Base-by-base conservation (phyloP, 2,329 filamentous ascomycete genomes). In the Cyphellophora europaea region DNA sequence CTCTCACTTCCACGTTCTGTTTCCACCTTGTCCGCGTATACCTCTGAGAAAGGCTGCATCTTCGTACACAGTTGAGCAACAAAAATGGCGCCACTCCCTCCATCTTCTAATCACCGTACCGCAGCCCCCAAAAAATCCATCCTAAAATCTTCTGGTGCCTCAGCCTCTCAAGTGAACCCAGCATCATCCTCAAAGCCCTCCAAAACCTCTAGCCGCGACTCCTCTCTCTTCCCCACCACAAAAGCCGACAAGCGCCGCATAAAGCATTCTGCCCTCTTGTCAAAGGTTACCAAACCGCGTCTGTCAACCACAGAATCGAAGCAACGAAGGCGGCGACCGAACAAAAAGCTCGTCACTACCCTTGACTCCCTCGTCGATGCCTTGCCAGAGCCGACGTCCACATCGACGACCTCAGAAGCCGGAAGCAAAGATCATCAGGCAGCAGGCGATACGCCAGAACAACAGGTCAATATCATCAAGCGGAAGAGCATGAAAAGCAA, bases 221-320 rank as follows among this genome's bases (percentile, higher is more conserved):
- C 11, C 11, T 37, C 41, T 18, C 38, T 49, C 5, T 88, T 89
- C 59, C 65, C 77, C 41, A 72, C 77, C 36, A 77, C 71, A 44
- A 96, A 95, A 61, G 79, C 74, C 54, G 84, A 93, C 65, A 93
- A 89, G 65, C 82, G 80, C 15, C 65, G 71, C 19, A 84, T 93
- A 50, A 88, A 87, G 54, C 85, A 85, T 66, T 81, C 82, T 0
- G 63, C 78, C 11, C 86, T 96, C 45, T 67, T 93, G 17, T 79
- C 77, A 13, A 82, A 79, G 44, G 82, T 94, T 50, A 66, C 77
- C 46, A 85, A 87, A 47, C n/a, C 21, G 8, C n/a, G 8, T 25
- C 8, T n/a, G n/a, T 61, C 67, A 5, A 53, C 51, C 12, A 45
- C 51, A 5, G 28, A 59, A 35, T 56, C 57, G 35, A 76, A 70